phyloP scores from a whole-genome alignment of 169 alveolate genomes.

The Plasmodium chabaudi region DNA sequence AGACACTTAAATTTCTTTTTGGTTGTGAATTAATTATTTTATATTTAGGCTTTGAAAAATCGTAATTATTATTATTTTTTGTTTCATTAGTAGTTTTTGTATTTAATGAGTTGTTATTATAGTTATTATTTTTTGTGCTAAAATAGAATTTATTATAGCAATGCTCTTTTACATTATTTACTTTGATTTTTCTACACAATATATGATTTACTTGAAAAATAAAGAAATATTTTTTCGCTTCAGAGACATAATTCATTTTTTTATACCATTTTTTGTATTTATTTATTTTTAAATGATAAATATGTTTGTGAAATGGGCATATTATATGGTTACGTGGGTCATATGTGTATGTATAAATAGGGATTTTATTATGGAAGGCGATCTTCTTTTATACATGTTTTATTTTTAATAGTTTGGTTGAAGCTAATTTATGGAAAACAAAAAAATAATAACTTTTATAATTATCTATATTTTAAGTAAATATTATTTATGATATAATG shows the following conservation, averaged over 20 bases:
- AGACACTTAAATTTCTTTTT: conserved; percentile 70
- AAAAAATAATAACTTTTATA: too few species aligned
- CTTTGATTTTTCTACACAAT: not conserved
- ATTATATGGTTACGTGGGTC: too few species aligned
- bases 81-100: conserved; percentile 15
- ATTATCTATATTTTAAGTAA: too few species aligned
- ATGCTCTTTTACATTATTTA: conserved; percentile 29
- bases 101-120: conserved; percentile 12
- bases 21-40: conserved; percentile 64
- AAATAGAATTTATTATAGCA: conserved; percentile 24
- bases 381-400: too few species aligned
- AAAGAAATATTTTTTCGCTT: conserved; percentile 2
- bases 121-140: conserved; percentile 21
- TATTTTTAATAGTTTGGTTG: too few species aligned
- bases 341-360: too few species aligned
- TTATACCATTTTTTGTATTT: not conserved
- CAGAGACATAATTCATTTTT: conserved; percentile 25
- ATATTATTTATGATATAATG: too few species aligned
- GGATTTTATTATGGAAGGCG: too few species aligned
- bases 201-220: conserved; percentile 10
- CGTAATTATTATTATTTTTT: conserved; percentile 20
- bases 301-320: too few species aligned
- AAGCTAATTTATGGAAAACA: too few species aligned
- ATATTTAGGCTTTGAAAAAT: conserved; percentile 24
- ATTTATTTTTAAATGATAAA: too few species aligned